These are phyloP conservation scores for Pyrus pyrifolia DNA, from an alignment of 306 rosid species.

Conservation along the genomic window DNA sequence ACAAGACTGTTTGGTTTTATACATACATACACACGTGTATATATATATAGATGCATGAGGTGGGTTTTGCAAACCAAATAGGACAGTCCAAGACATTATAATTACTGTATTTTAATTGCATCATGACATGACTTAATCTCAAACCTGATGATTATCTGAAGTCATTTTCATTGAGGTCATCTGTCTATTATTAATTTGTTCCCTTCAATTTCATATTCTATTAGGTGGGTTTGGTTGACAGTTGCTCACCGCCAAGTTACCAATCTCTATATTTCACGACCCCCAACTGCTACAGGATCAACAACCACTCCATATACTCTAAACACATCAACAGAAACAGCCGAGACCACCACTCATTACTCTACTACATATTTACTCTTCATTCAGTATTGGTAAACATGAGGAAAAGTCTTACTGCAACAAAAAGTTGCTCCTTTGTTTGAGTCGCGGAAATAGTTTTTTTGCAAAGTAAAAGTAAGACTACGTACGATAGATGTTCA, in stretches of 20 bases:
- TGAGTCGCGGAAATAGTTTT: rapidly evolving
- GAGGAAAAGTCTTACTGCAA: too few species aligned
- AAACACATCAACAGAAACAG: neutral
- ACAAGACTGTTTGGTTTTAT: too few species aligned
- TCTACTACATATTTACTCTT: neutral
- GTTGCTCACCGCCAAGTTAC: constrained; percentile 29
- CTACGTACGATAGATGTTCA: too few species aligned
- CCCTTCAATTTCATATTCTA: constrained; percentile 10
- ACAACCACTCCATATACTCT: constrained; percentile 14
- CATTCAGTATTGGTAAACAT: neutral
- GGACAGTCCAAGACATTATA: neutral
- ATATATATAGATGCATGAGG: neutral
- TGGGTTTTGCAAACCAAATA: neutral
- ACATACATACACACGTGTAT: too few species aligned
- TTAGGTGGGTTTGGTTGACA: constrained; percentile 55
- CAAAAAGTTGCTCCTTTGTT: too few species aligned
- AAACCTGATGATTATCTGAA: neutral
- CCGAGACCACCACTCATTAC: neutral
- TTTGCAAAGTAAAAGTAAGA: too few species aligned
- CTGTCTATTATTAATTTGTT: constrained; percentile 4
- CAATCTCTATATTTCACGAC: constrained; percentile 27
- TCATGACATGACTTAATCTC: neutral
- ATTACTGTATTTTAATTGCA: neutral
- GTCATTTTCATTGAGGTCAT: constrained; percentile 35
- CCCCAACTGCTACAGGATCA: constrained; percentile 22